These are phyloP conservation scores for Mrakiaceae sp. DNA, from an alignment of 1,284 basidiomycete species.

Conservation along the genomic window DNA sequence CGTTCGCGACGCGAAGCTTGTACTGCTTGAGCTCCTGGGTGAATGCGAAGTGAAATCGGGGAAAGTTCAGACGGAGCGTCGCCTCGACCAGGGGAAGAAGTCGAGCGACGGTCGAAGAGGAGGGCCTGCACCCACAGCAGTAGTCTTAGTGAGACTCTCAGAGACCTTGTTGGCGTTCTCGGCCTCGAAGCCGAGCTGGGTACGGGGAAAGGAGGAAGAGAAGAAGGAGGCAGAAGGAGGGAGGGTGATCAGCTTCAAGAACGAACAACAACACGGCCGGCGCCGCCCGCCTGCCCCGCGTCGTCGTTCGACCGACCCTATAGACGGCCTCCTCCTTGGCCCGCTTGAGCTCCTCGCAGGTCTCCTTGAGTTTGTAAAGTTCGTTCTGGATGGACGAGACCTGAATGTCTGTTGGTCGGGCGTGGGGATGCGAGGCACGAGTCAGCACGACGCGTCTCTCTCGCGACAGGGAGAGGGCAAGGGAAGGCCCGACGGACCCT, in stretches of 20 bases:
- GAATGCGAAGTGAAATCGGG: no score
- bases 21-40: slow-evolving; percentile 14
- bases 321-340: slow-evolving; percentile 27
- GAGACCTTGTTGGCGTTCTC: neutral
- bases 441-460: neutral
- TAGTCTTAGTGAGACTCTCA: neutral
- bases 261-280: neutral
- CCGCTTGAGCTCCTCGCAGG: slow-evolving; percentile 22
- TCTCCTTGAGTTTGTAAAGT: slow-evolving; percentile 26
- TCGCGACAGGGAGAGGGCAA: neutral
- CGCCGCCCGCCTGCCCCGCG: no score
- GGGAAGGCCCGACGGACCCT: slow-evolving; percentile 24
- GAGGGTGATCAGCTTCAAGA: neutral
- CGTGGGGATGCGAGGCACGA: no score
- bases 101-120: neutral
- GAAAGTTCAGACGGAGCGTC: neutral
- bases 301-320: slow-evolving; percentile 21
- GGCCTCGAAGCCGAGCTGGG: neutral
- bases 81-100: neutral
- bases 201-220: no score
- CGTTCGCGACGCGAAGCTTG: slow-evolving; percentile 28
- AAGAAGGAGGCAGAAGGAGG: no score
- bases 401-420: slow-evolving; percentile 24
- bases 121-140: neutral
- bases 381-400: slow-evolving; percentile 29